Percentiles rank a stretch among this genome's conserved stretches.
Evolutionary conservation across 2,329 filamentous ascomycete genomes (phyloP).

Genomic region (Paraconiothyrium brasiliense): DNA sequence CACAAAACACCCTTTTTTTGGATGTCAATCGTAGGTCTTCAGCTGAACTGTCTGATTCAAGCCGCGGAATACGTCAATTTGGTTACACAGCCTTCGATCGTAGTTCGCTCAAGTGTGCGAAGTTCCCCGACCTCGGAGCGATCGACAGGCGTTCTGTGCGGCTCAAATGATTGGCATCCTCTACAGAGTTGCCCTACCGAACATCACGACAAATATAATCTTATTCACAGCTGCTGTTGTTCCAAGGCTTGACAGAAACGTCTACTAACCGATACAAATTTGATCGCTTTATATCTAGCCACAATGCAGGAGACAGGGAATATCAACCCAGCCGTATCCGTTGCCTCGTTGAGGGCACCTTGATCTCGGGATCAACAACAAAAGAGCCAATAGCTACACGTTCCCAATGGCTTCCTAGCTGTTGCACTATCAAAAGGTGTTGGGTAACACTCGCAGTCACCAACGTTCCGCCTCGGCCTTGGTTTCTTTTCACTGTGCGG

Average conservation of each 20-base stretch:
- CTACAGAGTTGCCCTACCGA: neutral
- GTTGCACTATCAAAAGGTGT: conserved; percentile 16
- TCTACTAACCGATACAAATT: neutral
- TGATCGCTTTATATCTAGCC: neutral
- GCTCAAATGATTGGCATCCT: neutral
- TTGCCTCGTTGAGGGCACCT: conserved; percentile 9
- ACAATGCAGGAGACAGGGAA: neutral
- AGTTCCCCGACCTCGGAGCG: neutral
- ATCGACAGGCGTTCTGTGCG: neutral
- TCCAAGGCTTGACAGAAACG: neutral
- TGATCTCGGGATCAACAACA: conserved; percentile 6
- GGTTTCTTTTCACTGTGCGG: conserved; percentile 6
- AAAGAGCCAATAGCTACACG: conserved; percentile 19
- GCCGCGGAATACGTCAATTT: neutral
- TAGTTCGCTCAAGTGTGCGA: neutral
- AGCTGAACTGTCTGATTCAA: neutral
- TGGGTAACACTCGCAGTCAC: neutral
- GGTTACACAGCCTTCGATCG: neutral
- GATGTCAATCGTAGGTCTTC: neutral
- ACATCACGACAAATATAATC: too few relatives aligned
- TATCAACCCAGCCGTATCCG: conserved; percentile 16
- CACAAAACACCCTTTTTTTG: neutral
- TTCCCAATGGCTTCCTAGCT: conserved; percentile 20
- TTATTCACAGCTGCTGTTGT: too few relatives aligned
- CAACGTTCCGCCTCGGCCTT: conserved; percentile 3